These are phyloP conservation scores for Collybia nuda DNA, from an alignment of 768 basidiomycete genomes.

Conservation along the genomic window DNA sequence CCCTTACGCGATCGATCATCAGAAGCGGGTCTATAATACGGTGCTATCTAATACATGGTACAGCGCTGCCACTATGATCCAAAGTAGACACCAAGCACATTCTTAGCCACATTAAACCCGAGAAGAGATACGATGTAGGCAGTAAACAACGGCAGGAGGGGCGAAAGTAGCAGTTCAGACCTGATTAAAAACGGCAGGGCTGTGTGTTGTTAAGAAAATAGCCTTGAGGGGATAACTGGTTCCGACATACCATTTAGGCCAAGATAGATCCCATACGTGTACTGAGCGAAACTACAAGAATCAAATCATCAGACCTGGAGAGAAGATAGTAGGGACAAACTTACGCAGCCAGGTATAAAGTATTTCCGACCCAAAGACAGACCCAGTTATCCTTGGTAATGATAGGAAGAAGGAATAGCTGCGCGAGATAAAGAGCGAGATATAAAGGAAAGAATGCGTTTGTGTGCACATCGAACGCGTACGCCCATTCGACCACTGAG, in stretches of 20 bases:
- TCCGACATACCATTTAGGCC: conserved; percentile 65
- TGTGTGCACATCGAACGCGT: conserved; percentile 95
- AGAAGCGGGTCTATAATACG: conserved; percentile 2
- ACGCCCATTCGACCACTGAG: conserved; percentile 84
- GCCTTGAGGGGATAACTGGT: conserved; percentile 7
- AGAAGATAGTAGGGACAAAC: conserved; percentile 20
- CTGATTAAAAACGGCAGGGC: conserved; percentile 95
- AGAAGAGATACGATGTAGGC: conserved; percentile 85
- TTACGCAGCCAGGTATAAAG: conserved; percentile 85
- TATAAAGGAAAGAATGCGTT: conserved; percentile 97
- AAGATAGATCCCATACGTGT: conserved; percentile 88
- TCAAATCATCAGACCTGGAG: conserved; percentile 6
- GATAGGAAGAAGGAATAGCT: conserved; percentile 83
- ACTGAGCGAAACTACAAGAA: conserved; percentile 73
- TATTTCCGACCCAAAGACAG: conserved; percentile 92
- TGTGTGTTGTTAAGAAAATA: conserved; percentile 22
- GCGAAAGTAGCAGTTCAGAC: conserved; percentile 87
- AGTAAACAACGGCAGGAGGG: conserved; percentile 82
- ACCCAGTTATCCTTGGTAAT: conserved; percentile 88
- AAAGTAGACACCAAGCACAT: conserved; percentile 83
- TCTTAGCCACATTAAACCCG: conserved; percentile 87
- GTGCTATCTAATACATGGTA: neutral
- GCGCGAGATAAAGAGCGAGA: conserved; percentile 85
- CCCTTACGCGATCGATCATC: conserved; percentile 1
- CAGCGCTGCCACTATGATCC: conserved; percentile 32